Evolutionary conservation across 352 stramenopile genomes (phyloP), one percentile per base, ranked within the genome.

Genomic region (Globisporangium megalacanthum): DNA sequence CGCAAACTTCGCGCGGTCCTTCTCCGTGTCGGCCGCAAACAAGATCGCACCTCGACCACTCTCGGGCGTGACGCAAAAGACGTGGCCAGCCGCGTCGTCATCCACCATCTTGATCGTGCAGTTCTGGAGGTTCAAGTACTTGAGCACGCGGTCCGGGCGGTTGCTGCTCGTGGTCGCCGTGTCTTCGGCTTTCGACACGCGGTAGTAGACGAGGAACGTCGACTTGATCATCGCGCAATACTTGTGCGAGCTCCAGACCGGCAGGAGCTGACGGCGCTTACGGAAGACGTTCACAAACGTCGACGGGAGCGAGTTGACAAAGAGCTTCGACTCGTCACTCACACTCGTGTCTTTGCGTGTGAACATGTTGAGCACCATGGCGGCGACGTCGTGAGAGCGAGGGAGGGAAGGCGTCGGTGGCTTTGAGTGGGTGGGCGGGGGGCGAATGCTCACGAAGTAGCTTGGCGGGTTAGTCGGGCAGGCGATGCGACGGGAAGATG

Each of bases 201-300:
- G 85, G 62, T 90, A 90, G 70, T 91, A 95, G 19, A 95, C 69
- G 44, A 95, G 60, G 60, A 70, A 95, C 45, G 75, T 90, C 54
- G 85, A 90, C 66, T 95, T 95, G 73, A 95, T 92, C 81, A 91
- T 81, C 52, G 75, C 63, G 68, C 83, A 92, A 69, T 95, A 95
- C 68, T 88, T 91, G 64, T 88, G 64, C 35, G 81, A 89, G 65
- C 76, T 87, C 85, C 85, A 95, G 3, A 93, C 80, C 1, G 81
- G 85, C 37, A 93, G 61, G 10, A 95, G 42, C 48, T 92, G 84
- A 13, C 85, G 72, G 29, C 79, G 82, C 72, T 95, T 95, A 65
- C 83, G 83, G 54, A 93, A 90, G n/a, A 89, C 44, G 53, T 89
- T 89, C 49, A 90, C 75, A 52, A 90, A 91, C n/a, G 81, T 81